Base-by-base conservation (phyloP, 2,329 filamentous ascomycete species). In the Xylaria sp. region DNA sequence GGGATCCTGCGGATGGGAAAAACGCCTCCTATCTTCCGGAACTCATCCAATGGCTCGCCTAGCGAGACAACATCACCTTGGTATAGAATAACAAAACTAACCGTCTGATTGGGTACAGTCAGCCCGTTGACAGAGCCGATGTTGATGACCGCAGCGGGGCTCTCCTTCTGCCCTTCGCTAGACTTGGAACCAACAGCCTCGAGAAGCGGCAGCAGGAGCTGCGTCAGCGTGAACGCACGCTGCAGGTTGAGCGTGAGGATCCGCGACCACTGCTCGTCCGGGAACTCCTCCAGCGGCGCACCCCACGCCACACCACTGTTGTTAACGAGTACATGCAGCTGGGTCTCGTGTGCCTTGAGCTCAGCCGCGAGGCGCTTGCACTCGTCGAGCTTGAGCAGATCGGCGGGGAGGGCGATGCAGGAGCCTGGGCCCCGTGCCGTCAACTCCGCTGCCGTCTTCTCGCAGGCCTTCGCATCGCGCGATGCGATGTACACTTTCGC, bases 261-360 rank as follows among this genome's bases (percentile, higher is more conserved):
- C 65, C 82, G 81, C 34, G 76, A 78, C 83, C 82, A 87, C 13
- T 80, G 80, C 8, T 69, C 57, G 67, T 84, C 81, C 1, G 85
- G 85, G 71, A 86, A 87, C 7, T 74, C 73, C 59, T 84, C 83
- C 68, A 84, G 80, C 16, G 78, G 71, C 48, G 79, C 84, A 68
- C 84, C 85, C 86, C 85, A 88, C 61, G 84, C 82, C 44, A 81
- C 83, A 64, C 86, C 86, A 51, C 78, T 81, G 75, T 89, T 89
- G 76, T 88, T 87, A 65, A 88, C 78, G 9, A 88, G 79, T 50
- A 88, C 76, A 68, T 89, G 79, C 19, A 89, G 77, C 57, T 77
- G 75, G 66, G 69, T 62, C 68, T 86, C 84, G 46, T 75, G 74
- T 59, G 74, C 73, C 44, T 74, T 66, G 23, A 88, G 72, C 67